A percentile compares a stretch with the other conserved stretches of the same genome.
phyloP scores from a whole-genome alignment of 202 grass and related monocot species.

The Brachypodium distachyon region DNA sequence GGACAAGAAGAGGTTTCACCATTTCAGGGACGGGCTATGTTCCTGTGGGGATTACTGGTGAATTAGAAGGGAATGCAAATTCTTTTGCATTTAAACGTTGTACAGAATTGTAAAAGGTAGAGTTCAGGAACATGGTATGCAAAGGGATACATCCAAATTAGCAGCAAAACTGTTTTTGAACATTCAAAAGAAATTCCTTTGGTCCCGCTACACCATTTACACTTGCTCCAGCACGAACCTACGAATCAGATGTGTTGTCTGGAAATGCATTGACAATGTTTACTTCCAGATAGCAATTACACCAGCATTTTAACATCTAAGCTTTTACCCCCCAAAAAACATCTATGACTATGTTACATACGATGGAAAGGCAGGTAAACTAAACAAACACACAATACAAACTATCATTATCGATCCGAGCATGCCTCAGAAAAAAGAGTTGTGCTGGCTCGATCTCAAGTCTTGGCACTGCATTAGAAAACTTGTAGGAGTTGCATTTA shows the following conservation, averaged over 20 bases:
- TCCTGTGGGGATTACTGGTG: slow-evolving; percentile 50
- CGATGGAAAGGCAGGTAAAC: not conserved
- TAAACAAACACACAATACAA: slow-evolving; percentile 25
- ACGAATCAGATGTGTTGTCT: not conserved
- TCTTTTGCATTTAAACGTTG: not conserved
- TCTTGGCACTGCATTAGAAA: slow-evolving; percentile 50
- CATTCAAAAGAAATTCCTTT: too few species aligned
- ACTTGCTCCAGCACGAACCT: slow-evolving; percentile 6
- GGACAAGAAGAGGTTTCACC: slow-evolving; percentile 52
- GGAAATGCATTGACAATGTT: not conserved
- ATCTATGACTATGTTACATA: slow-evolving; percentile 11
- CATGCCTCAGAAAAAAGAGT: slow-evolving; percentile 36
- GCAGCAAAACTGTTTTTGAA: slow-evolving; percentile 9
- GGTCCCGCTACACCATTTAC: slow-evolving; percentile 31
- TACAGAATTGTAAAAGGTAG: not conserved
- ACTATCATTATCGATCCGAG: slow-evolving; percentile 32
- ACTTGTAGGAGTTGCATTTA: slow-evolving; percentile 34
- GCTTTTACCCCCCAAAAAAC: too few species aligned
- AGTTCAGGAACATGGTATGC: not conserved
- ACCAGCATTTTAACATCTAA: slow-evolving; percentile 37
- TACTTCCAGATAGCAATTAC: slow-evolving; percentile 6
- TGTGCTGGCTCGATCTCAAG: slow-evolving; percentile 44
- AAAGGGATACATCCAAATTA: not conserved
- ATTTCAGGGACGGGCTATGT: slow-evolving; percentile 42
- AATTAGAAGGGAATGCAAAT: not conserved